phyloP scores from a whole-genome alignment of 2,329 filamentous ascomycete genomes.

The Sordariomycetes sp. region DNA sequence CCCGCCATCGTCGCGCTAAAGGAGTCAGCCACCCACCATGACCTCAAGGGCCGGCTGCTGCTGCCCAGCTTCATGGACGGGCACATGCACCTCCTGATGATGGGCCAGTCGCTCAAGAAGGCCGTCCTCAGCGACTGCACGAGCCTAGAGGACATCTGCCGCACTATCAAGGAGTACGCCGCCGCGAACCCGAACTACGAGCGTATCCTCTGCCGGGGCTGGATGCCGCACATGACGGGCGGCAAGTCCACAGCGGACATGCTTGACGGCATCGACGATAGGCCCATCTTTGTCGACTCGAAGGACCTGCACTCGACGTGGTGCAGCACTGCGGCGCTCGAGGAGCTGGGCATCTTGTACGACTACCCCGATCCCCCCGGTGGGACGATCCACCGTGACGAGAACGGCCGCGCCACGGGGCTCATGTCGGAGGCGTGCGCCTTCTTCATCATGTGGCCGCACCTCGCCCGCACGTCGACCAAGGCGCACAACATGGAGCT shows the following conservation, averaged over 20 bases:
- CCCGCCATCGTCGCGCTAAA: too few relatives aligned
- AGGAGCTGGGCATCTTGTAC: slow-evolving; percentile 32
- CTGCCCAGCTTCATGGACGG: slow-evolving; percentile 45
- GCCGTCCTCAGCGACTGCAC: slow-evolving; percentile 33
- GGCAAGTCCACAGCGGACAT: slow-evolving; percentile 29
- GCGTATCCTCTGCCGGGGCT: slow-evolving; percentile 38
- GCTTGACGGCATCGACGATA: slow-evolving; percentile 37
- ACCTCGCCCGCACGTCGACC: slow-evolving; percentile 31
- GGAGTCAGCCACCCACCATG: neutral
- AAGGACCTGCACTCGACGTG: slow-evolving; percentile 44
- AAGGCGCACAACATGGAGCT: slow-evolving; percentile 30
- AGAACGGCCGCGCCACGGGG: slow-evolving; percentile 30
- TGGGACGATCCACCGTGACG: slow-evolving; percentile 36
- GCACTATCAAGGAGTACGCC: slow-evolving; percentile 29
- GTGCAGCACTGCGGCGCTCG: slow-evolving; percentile 37
- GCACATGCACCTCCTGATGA: slow-evolving; percentile 40
- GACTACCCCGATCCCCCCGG: slow-evolving; percentile 25
- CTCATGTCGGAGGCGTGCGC: slow-evolving; percentile 38
- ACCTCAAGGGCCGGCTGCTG: slow-evolving; percentile 13
- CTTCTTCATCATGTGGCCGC: slow-evolving; percentile 40
- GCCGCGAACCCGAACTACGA: slow-evolving; percentile 28
- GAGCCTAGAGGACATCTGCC: slow-evolving; percentile 32
- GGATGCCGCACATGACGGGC: slow-evolving; percentile 38
- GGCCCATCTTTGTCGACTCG: slow-evolving; percentile 42
- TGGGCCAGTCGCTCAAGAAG: slow-evolving; percentile 39